Percentiles rank a stretch among this genome's conserved stretches.
Evolutionary conservation across 2,329 filamentous ascomycete species (phyloP).

Genomic region (Alternaria brassicicola): DNA sequence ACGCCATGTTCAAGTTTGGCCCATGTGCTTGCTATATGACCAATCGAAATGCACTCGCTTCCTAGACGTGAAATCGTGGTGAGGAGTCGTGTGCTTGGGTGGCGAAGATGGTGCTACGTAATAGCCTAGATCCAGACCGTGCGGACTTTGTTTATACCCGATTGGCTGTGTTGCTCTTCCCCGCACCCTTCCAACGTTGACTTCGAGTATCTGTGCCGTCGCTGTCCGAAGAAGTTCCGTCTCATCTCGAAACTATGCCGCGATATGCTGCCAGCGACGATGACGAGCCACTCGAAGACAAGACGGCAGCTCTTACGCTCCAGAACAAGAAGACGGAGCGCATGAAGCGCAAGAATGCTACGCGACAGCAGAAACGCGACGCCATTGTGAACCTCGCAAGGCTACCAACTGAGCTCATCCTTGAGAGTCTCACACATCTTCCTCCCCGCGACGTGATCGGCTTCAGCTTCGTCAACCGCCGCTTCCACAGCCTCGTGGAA

Average conservation of each 20-base stretch:
- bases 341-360: slow-evolving; percentile 50
- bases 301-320: slow-evolving; percentile 57
- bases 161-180: slow-evolving; percentile 13
- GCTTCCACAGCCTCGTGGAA: slow-evolving; percentile 53
- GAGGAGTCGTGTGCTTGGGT: slow-evolving; percentile 4
- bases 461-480: slow-evolving; percentile 52
- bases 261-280: slow-evolving; percentile 33
- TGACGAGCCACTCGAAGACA: slow-evolving; percentile 56
- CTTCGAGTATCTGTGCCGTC: slow-evolving; percentile 11
- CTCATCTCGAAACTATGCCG: slow-evolving; percentile 23
- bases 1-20: slow-evolving; percentile 25
- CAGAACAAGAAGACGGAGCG: slow-evolving; percentile 62
- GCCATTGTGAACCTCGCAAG: slow-evolving; percentile 50
- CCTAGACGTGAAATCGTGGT: not conserved
- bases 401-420: slow-evolving; percentile 61
- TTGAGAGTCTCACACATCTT: slow-evolving; percentile 56
- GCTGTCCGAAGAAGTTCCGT: not conserved
- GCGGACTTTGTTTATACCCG: slow-evolving; percentile 8
- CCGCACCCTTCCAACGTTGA: slow-evolving; percentile 5
- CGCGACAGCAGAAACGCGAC: slow-evolving; percentile 38
- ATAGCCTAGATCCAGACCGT: not conserved
- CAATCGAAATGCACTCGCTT: slow-evolving; percentile 20
- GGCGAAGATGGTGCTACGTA: slow-evolving; percentile 6
- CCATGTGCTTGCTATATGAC: slow-evolving; percentile 16
- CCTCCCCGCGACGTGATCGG: slow-evolving; percentile 59